Evolutionary conservation across 768 basidiomycete species (phyloP).

Genomic region (Boletellus emodensis): DNA sequence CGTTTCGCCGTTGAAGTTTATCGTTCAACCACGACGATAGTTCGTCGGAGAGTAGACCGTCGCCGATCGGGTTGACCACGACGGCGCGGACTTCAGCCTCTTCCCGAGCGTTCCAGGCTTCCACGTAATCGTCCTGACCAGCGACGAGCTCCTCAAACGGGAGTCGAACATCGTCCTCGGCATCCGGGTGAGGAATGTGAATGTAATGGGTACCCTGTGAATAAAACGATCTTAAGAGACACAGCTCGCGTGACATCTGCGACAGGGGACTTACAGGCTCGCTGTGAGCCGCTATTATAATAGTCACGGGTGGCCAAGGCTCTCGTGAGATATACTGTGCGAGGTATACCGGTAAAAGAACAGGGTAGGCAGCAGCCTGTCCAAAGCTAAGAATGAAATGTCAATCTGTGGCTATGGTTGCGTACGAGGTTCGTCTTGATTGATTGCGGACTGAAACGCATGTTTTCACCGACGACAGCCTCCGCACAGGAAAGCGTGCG

Average conservation of each 20-base stretch:
- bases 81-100: constrained; percentile 15
- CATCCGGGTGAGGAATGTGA: constrained; percentile 23
- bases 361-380: constrained; percentile 57
- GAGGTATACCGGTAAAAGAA: constrained; percentile 63
- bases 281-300: constrained; percentile 26
- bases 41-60: constrained; percentile 34
- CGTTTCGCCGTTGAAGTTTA: constrained; percentile 20
- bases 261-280: constrained; percentile 18
- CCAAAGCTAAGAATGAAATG: constrained; percentile 4
- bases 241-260: not conserved
- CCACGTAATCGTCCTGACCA: constrained; percentile 23
- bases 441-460: constrained; percentile 42
- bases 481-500: constrained; percentile 34
- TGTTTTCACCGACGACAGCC: constrained; percentile 34
- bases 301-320: constrained; percentile 27
- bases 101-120: constrained; percentile 7
- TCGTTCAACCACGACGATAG: constrained; percentile 30
- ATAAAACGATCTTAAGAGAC: not conserved
- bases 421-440: constrained; percentile 46
- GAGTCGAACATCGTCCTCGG: constrained; percentile 13
- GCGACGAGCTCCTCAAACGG: constrained; percentile 23
- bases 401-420: constrained; percentile 2
- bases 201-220: constrained; percentile 26
- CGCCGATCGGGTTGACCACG: constrained; percentile 16
- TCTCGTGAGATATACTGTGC: constrained; percentile 41